Percentiles rank a stretch among this genome's conserved stretches.
phyloP scores from a whole-genome alignment of 768 basidiomycete genomes.

The Cytidiella melzeri region DNA sequence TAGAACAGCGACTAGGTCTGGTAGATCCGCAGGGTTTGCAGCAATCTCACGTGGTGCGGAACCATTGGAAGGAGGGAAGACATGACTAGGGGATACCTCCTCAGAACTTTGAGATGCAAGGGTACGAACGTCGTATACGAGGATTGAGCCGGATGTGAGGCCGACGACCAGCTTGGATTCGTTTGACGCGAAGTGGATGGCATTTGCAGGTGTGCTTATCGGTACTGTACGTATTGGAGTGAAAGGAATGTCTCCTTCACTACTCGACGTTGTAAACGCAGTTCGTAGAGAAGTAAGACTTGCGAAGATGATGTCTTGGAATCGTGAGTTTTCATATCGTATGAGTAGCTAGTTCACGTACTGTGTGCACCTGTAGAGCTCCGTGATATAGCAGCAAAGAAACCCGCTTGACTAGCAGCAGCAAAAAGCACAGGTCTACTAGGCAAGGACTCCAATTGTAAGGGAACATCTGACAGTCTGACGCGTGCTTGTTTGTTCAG shows the following conservation, averaged over 20 bases:
- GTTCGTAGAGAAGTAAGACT: conserved; percentile 55
- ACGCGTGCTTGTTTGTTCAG: conserved; percentile 61
- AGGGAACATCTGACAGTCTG: conserved; percentile 47
- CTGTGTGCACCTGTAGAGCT: conserved; percentile 31
- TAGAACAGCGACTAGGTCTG: conserved; percentile 56
- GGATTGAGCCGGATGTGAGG: conserved; percentile 50
- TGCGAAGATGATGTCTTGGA: conserved; percentile 54
- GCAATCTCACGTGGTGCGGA: conserved; percentile 46
- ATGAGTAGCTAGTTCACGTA: conserved; percentile 19
- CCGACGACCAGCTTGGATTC: conserved; percentile 58
- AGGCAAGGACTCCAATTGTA: conserved; percentile 36
- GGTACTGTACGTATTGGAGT: conserved; percentile 46
- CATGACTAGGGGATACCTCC: conserved; percentile 41
- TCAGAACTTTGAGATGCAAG: conserved; percentile 43
- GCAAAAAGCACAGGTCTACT: conserved; percentile 51
- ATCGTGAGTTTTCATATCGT: not conserved
- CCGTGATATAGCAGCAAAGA: conserved; percentile 60
- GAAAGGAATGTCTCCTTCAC: conserved; percentile 34
- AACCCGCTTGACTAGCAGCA: conserved; percentile 53
- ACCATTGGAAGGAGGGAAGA: conserved; percentile 37
- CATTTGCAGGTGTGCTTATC: conserved; percentile 42
- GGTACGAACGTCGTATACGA: conserved; percentile 50
- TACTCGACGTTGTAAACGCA: conserved; percentile 39
- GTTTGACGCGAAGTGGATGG: conserved; percentile 50
- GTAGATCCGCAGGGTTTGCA: conserved; percentile 59